These are phyloP conservation scores for Penicillium mononematosum DNA, from an alignment of 495 filamentous ascomycete genomes.

Conservation along the genomic window DNA sequence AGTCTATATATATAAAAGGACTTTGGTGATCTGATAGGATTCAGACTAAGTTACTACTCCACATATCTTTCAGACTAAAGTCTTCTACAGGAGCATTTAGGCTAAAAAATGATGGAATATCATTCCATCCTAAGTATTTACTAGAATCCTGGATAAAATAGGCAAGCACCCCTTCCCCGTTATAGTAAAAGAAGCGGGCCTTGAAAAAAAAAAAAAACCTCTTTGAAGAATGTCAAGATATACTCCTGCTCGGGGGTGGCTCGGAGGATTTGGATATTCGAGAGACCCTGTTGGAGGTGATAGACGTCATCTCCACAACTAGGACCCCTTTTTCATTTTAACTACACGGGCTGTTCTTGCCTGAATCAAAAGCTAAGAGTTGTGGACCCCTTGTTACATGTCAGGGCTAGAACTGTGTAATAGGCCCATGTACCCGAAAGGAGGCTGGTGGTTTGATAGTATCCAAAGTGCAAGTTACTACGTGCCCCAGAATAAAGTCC, in stretches of 20 bases:
- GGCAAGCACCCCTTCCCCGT: no score
- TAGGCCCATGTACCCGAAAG: not conserved
- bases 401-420: not conserved
- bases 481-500: not conserved
- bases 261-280: not conserved
- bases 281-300: not conserved
- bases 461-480: not conserved
- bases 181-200: not conserved
- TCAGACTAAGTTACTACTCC: no score
- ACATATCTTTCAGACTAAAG: no score
- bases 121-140: no score
- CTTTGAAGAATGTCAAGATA: constrained; percentile 1
- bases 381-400: not conserved
- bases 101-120: no score
- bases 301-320: not conserved
- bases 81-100: no score
- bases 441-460: constrained; percentile 1
- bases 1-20: no score
- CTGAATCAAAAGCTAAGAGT: constrained; percentile 3
- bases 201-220: not conserved
- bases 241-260: not conserved
- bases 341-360: no score
- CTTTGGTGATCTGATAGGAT: no score
- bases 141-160: no score
- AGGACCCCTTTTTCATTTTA: not conserved